Evolutionary conservation across 208 protist genomes (phyloP), one percentile per base, ranked within the genome.

Genomic region (Borovskyia barvae): DNA sequence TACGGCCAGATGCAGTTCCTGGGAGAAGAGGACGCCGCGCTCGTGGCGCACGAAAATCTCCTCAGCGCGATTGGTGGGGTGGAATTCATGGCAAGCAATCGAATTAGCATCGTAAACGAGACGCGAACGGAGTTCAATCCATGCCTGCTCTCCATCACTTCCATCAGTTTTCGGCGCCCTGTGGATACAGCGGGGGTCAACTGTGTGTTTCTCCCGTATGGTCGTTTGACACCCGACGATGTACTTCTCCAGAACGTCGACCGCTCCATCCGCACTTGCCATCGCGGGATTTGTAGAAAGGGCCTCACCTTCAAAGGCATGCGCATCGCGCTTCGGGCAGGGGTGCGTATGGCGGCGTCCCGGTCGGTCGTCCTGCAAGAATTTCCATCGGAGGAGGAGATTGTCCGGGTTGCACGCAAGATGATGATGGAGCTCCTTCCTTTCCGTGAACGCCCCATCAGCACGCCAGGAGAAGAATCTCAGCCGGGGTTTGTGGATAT

Each of bases 1-100:
- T 78, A 68, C 49, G 85, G 88, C 15, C 55, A 60, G 1, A 73
- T 86, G 75, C 73, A 62, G 5, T 81, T 91, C 28, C 60, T 60
- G 4, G 56, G 62, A 9, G 88, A 95, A 65, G 36, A 64, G 5
- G 12, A 37, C 24, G 49, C 47, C 25, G 55, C 66, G 3, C 56
- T 91, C 5, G 24, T 77, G 40, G 65, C 58, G 15, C 67, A 17
- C 28, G 20, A 50, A 17, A 82, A 75, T 26, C 55, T 78, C 22
- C 7, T 40, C n/a, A 2, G n/a, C 1, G 26, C 33, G 9, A 40
- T n/a, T 14, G 29, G 37, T 22, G 15, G 32, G 12, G 24, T 82
- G 9, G 36, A 67, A 3, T 26, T 49, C 9, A 20, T 81, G 26
- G 59, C 75, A 0, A 73, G 51, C 22, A 87, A 87, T 58, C 20